Base-by-base conservation (phyloP, 805 yeast species). In the Lipomyces mesembrius region DNA sequence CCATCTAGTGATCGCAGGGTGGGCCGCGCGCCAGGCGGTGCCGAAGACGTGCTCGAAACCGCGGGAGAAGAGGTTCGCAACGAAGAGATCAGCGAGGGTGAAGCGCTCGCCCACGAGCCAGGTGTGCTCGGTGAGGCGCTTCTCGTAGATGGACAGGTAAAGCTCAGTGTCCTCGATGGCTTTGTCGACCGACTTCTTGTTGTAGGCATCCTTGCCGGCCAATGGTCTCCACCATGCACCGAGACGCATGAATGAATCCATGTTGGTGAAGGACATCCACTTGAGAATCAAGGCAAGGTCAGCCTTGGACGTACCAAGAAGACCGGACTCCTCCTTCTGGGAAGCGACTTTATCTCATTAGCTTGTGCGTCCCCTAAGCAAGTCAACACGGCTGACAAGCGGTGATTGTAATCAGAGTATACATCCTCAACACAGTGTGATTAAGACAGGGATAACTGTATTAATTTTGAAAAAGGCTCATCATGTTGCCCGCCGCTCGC, bases 191-290 rank as follows among this genome's bases (percentile, higher is more conserved):
- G 29, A 67, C 80, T 87, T 88, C 86, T 90, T 89, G 89, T 90
- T 88, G 88, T 86, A 91, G 71, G 96, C 93, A 63, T 71, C 77
- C 62, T 76, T 79, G 75, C 97, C 97, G 59, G 79, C 75, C 63
- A 89, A 76, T 73, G 92, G 89, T 67, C 77, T 77, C 79, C 91
- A 85, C 71, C 85, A 85, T 51, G 71, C 74, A 66, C 84, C 84
- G 61, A 83, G 73, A 65, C 79, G 74, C 58, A 81, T 74, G 72
- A 88, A 77, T 66, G 89, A 73, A 74, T 93, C 97, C 73, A 85
- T 75, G 83, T 89, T 91, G 78, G 87, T 83, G 73, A 90, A 81
- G 2, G 97, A 90, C 78, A 88, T 75, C 96, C 96, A 92, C 80
- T 83, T 87, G 73, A 92, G 78, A 75, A 92, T 82, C 74, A 79